Conservation (phyloP, 495 filamentous ascomycete genomes). For the Ramalina intermedia region DNA sequence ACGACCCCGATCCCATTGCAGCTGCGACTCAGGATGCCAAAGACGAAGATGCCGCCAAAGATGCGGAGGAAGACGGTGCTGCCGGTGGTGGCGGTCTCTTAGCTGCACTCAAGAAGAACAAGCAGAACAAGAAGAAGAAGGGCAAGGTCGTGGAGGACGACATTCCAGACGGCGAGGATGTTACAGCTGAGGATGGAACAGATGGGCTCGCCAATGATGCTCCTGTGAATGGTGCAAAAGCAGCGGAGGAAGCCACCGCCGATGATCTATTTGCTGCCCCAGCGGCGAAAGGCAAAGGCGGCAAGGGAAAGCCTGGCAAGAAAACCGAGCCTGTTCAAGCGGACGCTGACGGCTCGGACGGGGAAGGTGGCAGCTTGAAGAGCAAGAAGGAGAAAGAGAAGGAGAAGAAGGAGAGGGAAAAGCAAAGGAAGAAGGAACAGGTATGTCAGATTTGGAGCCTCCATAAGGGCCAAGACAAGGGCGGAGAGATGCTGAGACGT, state of each 20-base stretch:
- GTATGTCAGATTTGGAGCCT: constrained; percentile 23
- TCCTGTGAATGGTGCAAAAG: constrained; percentile 42
- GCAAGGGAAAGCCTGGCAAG: constrained; percentile 25
- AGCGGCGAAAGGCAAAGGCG: constrained; percentile 51
- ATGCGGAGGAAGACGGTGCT: constrained; percentile 33
- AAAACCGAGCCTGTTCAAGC: constrained; percentile 14
- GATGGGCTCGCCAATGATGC: constrained; percentile 24
- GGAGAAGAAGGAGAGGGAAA: constrained; percentile 85
- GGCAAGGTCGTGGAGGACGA: constrained; percentile 52
- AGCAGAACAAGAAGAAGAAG: constrained; percentile 88
- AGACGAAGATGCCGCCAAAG: constrained; percentile 30
- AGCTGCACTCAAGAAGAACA: constrained; percentile 76
- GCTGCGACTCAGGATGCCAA: constrained; percentile 33
- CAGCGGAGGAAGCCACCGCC: constrained; percentile 69
- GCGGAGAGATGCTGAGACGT: not conserved
- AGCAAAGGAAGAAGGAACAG: constrained; percentile 87
- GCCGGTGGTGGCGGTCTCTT: constrained; percentile 59
- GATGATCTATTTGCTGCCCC: constrained; percentile 77
- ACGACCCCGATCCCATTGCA: constrained; percentile 40
- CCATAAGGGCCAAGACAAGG: not conserved
- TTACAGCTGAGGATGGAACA: constrained; percentile 25
- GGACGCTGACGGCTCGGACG: constrained; percentile 37
- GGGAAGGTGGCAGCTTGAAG: constrained; percentile 54
- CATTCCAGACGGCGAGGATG: constrained; percentile 58
- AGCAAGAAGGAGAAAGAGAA: constrained; percentile 96